Conservation (phyloP, 1,139 yeast species). For the Saccharomycopsis crataegensis region DNA sequence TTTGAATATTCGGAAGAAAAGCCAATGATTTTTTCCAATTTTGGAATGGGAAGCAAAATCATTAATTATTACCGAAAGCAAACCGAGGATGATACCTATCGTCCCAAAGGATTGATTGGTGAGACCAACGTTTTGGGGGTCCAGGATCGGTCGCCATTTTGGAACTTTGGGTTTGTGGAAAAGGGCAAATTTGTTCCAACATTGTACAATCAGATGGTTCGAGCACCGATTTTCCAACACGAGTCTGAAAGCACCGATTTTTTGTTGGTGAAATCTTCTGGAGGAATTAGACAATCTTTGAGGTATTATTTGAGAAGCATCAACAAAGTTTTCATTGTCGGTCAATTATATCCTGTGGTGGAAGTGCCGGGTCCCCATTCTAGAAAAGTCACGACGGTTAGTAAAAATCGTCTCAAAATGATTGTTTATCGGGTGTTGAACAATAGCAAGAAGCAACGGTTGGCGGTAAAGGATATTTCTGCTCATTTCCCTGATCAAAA, state of each 20-base stretch:
- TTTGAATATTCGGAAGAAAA: conserved; percentile 89
- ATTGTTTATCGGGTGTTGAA: conserved; percentile 85
- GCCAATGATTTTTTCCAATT: conserved; percentile 76
- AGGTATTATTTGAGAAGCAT: conserved; percentile 55
- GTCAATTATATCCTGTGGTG: conserved; percentile 88
- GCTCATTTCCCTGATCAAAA: conserved; percentile 95
- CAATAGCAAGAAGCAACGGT: conserved; percentile 63
- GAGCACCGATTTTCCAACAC: conserved; percentile 93
- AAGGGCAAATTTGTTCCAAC: conserved; percentile 94
- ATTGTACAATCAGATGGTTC: conserved; percentile 77
- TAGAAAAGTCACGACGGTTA: conserved; percentile 88
- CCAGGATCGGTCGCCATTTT: conserved; percentile 93
- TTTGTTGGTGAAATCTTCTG: conserved; percentile 69
- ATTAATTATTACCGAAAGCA: conserved; percentile 89
- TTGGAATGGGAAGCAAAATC: conserved; percentile 94
- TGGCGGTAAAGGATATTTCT: conserved; percentile 82
- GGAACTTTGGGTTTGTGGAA: conserved; percentile 97
- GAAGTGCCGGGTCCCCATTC: conserved; percentile 98
- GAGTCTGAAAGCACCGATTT: conserved; percentile 77
- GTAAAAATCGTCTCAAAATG: conserved; percentile 88
- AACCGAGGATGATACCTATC: conserved; percentile 68
- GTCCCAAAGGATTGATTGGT: conserved; percentile 87
- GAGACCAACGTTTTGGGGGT: conserved; percentile 94
- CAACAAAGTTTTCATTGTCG: conserved; percentile 75
- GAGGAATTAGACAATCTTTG: conserved; percentile 58